Conservation (phyloP, 2,329 filamentous ascomycete species). For the Laburnicola sp. region DNA sequence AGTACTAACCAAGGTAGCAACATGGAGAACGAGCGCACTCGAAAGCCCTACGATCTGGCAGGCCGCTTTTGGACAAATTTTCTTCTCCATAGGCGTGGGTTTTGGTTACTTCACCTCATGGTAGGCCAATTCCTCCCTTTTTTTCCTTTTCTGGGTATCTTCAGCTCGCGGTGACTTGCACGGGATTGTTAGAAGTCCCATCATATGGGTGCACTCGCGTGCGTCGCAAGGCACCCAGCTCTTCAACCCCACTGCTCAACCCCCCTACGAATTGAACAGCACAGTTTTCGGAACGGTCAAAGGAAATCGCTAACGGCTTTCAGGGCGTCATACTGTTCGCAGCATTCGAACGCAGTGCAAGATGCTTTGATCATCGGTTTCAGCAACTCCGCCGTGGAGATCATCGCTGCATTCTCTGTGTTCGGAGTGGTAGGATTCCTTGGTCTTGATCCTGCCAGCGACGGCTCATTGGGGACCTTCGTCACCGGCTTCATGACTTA, state of each 20-base stretch:
- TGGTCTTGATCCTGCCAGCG: slow-evolving; percentile 37
- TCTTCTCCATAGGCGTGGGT: neutral
- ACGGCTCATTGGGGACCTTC: slow-evolving; percentile 56
- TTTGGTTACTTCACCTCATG: slow-evolving; percentile 54
- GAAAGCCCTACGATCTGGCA: slow-evolving; percentile 60
- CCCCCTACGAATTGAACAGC: no score
- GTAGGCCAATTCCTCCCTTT: no score
- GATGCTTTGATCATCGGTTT: slow-evolving; percentile 56
- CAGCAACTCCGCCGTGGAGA: slow-evolving; percentile 58
- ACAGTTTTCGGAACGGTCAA: no score
- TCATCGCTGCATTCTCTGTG: slow-evolving; percentile 48
- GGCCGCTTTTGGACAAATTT: slow-evolving; percentile 58
- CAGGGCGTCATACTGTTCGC: slow-evolving; percentile 58
- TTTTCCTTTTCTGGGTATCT: no score
- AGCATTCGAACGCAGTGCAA: slow-evolving; percentile 58
- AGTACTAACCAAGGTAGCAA: no score
- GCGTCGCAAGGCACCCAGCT: no score
- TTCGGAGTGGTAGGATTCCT: slow-evolving; percentile 58
- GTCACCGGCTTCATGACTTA: slow-evolving; percentile 62
- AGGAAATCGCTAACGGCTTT: slow-evolving; percentile 21
- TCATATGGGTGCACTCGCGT: no score
- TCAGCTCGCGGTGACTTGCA: no score
- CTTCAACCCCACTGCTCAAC: no score
- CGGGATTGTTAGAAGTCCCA: no score
- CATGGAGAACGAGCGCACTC: slow-evolving; percentile 55